Evolutionary conservation across 73 alveolate genomes (phyloP).

Genomic region (Loxodes magnus): DNA sequence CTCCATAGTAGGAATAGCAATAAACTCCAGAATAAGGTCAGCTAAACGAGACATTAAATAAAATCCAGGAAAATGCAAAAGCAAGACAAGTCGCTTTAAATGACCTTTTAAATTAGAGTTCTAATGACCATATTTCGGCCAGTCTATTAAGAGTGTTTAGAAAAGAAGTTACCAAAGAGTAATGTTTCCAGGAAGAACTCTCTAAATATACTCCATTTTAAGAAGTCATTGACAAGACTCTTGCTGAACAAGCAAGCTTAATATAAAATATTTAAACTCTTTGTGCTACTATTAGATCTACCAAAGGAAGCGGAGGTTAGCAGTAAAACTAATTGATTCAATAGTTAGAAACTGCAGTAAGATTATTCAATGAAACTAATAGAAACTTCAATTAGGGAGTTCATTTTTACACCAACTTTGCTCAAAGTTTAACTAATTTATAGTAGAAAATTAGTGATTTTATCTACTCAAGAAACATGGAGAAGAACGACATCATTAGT

Average conservation of each 20-base stretch:
- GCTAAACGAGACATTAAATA: neutral
- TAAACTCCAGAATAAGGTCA: neutral
- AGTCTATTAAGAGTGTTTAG: neutral
- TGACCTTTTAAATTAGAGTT: neutral
- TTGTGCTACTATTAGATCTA: neutral
- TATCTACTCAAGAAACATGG: conserved; percentile 6
- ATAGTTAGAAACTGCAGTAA: conserved; percentile 7
- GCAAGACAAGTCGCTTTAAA: neutral
- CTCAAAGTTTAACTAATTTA: neutral
- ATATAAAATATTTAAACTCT: neutral
- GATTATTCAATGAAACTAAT: conserved; percentile 1
- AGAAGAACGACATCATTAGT: conserved; percentile 10
- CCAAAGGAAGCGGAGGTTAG: neutral
- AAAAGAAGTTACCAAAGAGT: conserved; percentile 1
- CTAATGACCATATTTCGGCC: conserved; percentile 1
- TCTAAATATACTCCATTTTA: neutral
- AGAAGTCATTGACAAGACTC: neutral
- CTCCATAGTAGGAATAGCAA: neutral
- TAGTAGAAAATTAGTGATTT: conserved; percentile 11
- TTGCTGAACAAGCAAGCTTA: neutral
- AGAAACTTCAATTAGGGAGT: conserved; percentile 1
- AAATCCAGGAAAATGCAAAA: neutral
- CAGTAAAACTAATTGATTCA: neutral
- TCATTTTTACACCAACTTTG: conserved; percentile 8
- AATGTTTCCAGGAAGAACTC: conserved; percentile 1